Evolutionary conservation across 2,329 filamentous ascomycete species (phyloP), one percentile per base, ranked within the genome.

Genomic region (Periconia digitata): DNA sequence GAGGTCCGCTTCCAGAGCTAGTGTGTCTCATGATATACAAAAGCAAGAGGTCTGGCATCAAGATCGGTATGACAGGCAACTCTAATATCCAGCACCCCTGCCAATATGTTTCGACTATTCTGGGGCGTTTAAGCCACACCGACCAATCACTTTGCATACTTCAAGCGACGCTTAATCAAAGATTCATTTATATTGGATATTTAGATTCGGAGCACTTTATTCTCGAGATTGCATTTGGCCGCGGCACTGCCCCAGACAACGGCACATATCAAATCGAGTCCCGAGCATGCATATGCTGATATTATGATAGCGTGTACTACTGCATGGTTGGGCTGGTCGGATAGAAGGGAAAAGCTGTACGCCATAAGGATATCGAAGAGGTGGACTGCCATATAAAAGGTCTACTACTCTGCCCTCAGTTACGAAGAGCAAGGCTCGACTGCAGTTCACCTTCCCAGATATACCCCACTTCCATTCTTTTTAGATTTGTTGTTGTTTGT

Each of bases 381-480:
- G n/a, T n/a, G n/a, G n/a, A n/a, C n/a, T n/a, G n/a, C n/a, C 12
- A 17, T 42, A 43, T 47, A 43, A 42, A 43, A 36, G 42, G 38
- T 24, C 18, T n/a, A 13, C 24, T 24, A 18, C 22, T 34, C 22
- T 39, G 8, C 20, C 43, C 17, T 7, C 5, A n/a, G n/a, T 4
- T 23, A 16, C 13, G 17, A 23, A 34, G 39, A n/a, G 21, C 23
- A 39, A 35, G 35, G 34, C 40, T 13, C 15, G 24, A 40, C 50
- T 40, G 22, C 38, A 40, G 38, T 40, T 27, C 21, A 20, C 18
- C 16, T 21, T 21, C 16, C 20, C 17, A 39, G 18, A 7, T 5
- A 36, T 15, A 36, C 13, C 27, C 27, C 27, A 13, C 41, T 17
- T 43, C 41, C 7, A 41, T 13, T 16, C 12, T 23, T 40, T 40